Conservation (phyloP, 257 asterid genomes). For the Nicotiana otophora region DNA sequence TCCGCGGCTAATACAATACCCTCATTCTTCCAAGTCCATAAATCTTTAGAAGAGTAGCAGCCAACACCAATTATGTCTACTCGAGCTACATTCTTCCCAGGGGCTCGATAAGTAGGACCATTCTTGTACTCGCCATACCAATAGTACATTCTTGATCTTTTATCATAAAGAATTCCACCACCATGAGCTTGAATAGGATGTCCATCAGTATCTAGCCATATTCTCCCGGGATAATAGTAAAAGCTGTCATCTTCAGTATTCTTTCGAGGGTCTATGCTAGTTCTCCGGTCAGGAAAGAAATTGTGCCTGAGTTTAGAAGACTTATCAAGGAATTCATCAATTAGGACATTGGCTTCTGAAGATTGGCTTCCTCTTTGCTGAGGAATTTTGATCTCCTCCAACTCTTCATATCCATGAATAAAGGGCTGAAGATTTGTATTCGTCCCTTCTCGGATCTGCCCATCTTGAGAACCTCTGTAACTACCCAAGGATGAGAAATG, state of each 20-base stretch:
- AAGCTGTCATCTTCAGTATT: not conserved
- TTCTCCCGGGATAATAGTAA: slow-evolving; percentile 39
- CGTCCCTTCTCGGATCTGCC: slow-evolving; percentile 5
- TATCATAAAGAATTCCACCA: slow-evolving; percentile 52
- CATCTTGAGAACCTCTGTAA: not conserved
- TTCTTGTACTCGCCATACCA: slow-evolving; percentile 76
- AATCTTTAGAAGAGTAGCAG: slow-evolving; percentile 59
- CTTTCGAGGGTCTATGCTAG: slow-evolving; percentile 38
- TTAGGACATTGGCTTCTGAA: slow-evolving; percentile 7
- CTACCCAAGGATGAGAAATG: slow-evolving; percentile 17
- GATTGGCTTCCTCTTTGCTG: not conserved
- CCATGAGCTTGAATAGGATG: slow-evolving; percentile 75
- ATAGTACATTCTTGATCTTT: slow-evolving; percentile 33
- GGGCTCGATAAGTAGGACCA: slow-evolving; percentile 44
- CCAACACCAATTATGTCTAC: slow-evolving; percentile 67
- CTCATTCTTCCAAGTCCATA: slow-evolving; percentile 63
- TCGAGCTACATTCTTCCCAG: slow-evolving; percentile 40
- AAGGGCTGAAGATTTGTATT: not conserved
- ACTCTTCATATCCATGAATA: slow-evolving; percentile 10
- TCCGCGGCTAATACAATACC: slow-evolving; percentile 57
- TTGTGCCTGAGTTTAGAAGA: slow-evolving; percentile 25
- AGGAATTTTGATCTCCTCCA: slow-evolving; percentile 22
- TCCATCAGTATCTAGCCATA: slow-evolving; percentile 67
- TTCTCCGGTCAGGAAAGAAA: slow-evolving; percentile 43
- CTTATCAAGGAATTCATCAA: slow-evolving; percentile 32